Conservation (phyloP, 2,329 filamentous ascomycete genomes). For the Mollisiaceae sp. region DNA sequence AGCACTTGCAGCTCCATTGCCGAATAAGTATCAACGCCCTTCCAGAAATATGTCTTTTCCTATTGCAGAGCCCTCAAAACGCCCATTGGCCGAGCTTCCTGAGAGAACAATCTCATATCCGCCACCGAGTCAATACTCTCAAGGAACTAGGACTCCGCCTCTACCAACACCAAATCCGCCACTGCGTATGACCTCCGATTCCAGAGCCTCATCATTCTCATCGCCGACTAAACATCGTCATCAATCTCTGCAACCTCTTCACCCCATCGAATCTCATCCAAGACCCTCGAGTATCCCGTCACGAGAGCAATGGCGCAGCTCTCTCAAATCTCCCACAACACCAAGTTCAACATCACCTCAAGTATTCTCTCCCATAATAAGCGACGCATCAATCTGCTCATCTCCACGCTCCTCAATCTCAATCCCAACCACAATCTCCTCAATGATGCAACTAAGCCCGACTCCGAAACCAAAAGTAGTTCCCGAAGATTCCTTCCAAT, state of each 20-base stretch:
- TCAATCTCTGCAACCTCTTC: background rate
- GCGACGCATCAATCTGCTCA: background rate
- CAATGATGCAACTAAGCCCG: too few species aligned
- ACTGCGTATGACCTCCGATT: background rate
- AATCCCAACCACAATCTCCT: background rate
- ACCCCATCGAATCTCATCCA: background rate
- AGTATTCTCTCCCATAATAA: background rate
- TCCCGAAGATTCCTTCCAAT: background rate
- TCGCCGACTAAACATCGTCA: background rate
- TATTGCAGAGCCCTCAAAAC: background rate
- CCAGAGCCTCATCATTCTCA: background rate
- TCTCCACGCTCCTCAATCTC: background rate
- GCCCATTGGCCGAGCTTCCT: background rate
- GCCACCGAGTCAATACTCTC: background rate
- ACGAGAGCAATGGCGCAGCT: constrained; percentile 1
- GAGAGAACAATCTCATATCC: background rate
- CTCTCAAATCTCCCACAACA: background rate
- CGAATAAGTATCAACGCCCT: background rate
- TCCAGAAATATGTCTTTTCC: background rate
- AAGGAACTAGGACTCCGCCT: background rate
- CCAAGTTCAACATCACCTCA: background rate
- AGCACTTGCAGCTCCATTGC: background rate
- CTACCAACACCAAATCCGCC: background rate
- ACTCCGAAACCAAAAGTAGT: background rate
- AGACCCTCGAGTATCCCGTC: background rate